Base-by-base conservation (phyloP, 495 filamentous ascomycete species). In the Aspergillus saccharolyticus region DNA sequence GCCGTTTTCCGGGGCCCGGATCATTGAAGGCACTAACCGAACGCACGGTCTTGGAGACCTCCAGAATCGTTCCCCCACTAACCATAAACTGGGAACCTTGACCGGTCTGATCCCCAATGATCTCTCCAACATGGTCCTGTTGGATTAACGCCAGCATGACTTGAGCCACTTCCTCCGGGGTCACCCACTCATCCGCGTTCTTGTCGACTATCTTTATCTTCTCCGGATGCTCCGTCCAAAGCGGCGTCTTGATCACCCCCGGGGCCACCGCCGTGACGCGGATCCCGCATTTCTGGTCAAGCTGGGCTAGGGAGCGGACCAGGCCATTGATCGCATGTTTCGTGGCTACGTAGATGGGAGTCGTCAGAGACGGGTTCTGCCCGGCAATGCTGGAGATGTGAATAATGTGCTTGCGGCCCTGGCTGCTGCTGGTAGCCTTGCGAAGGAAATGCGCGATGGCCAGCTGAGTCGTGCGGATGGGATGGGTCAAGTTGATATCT, bases 401-500 rank as follows among this genome's bases (percentile, higher is more conserved):
- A 17, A 87, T 60, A 12, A 89, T 71, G 21, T 81, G 77, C 61
- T 78, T 82, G 42, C 56, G 69, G 28, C 66, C 70, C 22, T 65
- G 70, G 58, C 56, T 71, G 33, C 25, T 28, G 25, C 33, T 39
- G 20, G 64, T 63, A 14, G 64, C 66, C 17, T 66, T 51, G 14
- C 65, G 66, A 7, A 73, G 63, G 72, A 85, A 87, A 59, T 83
- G 72, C 10, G 79, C 73, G 48, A 89, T 80, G 15, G 84, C 86
- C 12, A 88, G 70, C 62, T 88, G 86, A 14, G 83, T 85, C 7
- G 76, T 73, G 53, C 85, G 84, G 66, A 89, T 87, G 0, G 86
- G 86, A 66, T 88, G 86, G 6, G 82, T 86, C 58, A 88, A 49
- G 66, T 87, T 87, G 72, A 89, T 85, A 64, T 88, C 84, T 33